These are phyloP conservation scores for Flaveria floridana DNA, from an alignment of 140 eudicot species.

Conservation along the genomic window DNA sequence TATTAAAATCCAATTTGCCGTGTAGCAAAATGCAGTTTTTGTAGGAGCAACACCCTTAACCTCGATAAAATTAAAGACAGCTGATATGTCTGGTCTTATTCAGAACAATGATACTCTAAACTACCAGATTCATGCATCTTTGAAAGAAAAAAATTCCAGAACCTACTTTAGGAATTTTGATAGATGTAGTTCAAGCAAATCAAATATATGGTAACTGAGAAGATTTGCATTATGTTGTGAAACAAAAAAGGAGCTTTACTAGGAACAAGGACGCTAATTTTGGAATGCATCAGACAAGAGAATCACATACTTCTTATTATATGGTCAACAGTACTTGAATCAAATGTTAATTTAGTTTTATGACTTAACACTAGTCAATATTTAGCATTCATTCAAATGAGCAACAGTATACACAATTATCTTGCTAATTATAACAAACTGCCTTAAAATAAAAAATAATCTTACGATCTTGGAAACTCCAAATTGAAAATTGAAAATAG, in stretches of 20 bases:
- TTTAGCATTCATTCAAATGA: background rate
- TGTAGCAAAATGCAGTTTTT: background rate
- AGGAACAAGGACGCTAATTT: background rate
- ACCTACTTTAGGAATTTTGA: background rate
- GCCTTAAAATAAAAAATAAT: conserved; percentile 20
- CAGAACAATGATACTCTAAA: background rate
- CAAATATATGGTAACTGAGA: background rate
- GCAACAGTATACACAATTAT: background rate
- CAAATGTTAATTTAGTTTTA: background rate
- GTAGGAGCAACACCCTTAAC: background rate
- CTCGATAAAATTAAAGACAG: background rate
- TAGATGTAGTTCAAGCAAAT: background rate
- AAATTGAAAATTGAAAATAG: background rate
- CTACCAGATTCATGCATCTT: background rate
- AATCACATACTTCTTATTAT: background rate
- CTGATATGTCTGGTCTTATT: background rate
- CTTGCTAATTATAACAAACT: background rate
- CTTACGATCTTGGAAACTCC: conserved; percentile 7
- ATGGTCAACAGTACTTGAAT: background rate
- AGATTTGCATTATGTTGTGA: background rate
- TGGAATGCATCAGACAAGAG: background rate
- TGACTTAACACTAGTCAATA: background rate
- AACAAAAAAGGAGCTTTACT: background rate
- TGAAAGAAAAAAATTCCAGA: background rate
- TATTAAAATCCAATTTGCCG: too few species aligned